These are phyloP conservation scores for Kondoa subrosea DNA, from an alignment of 768 basidiomycete genomes.

Conservation along the genomic window DNA sequence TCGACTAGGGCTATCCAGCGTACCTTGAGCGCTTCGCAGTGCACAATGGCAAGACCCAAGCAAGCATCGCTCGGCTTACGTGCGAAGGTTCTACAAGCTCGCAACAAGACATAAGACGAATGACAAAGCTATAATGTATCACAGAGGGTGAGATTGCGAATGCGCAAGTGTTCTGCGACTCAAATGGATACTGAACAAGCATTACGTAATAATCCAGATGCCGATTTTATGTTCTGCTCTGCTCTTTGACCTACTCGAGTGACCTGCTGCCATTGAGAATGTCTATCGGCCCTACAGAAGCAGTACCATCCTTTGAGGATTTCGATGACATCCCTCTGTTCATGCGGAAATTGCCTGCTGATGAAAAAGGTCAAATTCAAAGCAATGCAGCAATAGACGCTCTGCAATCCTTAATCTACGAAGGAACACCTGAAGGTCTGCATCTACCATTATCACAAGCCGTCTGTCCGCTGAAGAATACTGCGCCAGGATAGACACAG, in stretches of 20 bases:
- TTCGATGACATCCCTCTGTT: slow-evolving; percentile 69
- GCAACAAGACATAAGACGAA: no score
- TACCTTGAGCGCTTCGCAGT: no score
- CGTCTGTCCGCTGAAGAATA: background rate
- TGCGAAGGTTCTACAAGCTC: background rate
- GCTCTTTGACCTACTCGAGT: no score
- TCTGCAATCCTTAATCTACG: slow-evolving; percentile 65
- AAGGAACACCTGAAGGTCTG: slow-evolving; percentile 87
- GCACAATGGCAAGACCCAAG: no score
- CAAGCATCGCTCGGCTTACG: no score
- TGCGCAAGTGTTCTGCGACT: no score
- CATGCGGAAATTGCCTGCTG: slow-evolving; percentile 62
- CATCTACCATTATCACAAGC: slow-evolving; percentile 23
- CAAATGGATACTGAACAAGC: no score
- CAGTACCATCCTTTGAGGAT: slow-evolving; percentile 29
- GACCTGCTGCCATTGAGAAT: no score
- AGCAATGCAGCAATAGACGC: slow-evolving; percentile 57
- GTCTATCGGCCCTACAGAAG: background rate
- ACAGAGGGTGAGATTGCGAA: no score
- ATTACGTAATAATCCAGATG: background rate
- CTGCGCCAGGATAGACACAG: slow-evolving; percentile 47
- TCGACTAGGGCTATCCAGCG: no score
- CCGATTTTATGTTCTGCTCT: background rate
- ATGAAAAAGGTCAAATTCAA: slow-evolving; percentile 38
- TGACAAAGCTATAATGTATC: no score